A percentile compares a stretch with the other conserved stretches of the same genome.
Conservation (phyloP, 1,284 basidiomycete species). For the Ceraceosorus guamensis region DNA sequence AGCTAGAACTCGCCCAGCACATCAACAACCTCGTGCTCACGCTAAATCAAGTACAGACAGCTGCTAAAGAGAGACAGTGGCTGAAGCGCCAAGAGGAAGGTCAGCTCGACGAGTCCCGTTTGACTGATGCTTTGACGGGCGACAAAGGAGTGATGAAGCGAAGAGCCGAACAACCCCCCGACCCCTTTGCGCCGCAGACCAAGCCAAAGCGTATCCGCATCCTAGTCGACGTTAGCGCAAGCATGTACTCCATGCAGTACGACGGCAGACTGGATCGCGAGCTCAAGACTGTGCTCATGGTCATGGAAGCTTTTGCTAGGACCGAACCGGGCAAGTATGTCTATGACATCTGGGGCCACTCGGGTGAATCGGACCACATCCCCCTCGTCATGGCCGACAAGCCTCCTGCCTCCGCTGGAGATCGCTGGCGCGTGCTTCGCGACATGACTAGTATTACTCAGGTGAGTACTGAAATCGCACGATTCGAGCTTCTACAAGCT, state of each 20-base stretch:
- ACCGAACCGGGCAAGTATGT: constrained; percentile 37
- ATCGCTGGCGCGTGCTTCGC: constrained; percentile 38
- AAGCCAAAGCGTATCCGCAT: constrained; percentile 50
- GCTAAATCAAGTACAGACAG: constrained; percentile 47
- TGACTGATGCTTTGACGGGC: constrained; percentile 49
- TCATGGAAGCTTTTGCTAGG: constrained; percentile 46
- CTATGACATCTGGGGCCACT: constrained; percentile 48
- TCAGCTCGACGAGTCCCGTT: constrained; percentile 47
- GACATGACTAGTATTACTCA: constrained; percentile 37
- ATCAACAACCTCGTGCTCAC: constrained; percentile 39
- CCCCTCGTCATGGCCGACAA: constrained; percentile 32
- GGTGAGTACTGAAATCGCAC: constrained; percentile 15
- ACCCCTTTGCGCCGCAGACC: constrained; percentile 43
- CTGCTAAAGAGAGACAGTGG: constrained; percentile 49
- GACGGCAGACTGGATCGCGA: constrained; percentile 43
- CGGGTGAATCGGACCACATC: constrained; percentile 45
- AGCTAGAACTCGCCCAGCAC: constrained; percentile 35
- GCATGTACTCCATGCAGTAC: constrained; percentile 46
- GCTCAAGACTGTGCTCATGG: constrained; percentile 44
- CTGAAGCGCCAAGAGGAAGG: constrained; percentile 49
- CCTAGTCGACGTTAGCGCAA: constrained; percentile 44
- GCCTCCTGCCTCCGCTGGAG: constrained; percentile 38
- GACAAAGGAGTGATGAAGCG: constrained; percentile 48
- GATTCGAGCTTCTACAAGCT: constrained; percentile 34
- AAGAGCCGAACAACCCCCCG: constrained; percentile 41